Evolutionary conservation across 78 protist genomes (phyloP), one percentile per base, ranked within the genome.

Genomic region (Speleostelium caveatum): DNA sequence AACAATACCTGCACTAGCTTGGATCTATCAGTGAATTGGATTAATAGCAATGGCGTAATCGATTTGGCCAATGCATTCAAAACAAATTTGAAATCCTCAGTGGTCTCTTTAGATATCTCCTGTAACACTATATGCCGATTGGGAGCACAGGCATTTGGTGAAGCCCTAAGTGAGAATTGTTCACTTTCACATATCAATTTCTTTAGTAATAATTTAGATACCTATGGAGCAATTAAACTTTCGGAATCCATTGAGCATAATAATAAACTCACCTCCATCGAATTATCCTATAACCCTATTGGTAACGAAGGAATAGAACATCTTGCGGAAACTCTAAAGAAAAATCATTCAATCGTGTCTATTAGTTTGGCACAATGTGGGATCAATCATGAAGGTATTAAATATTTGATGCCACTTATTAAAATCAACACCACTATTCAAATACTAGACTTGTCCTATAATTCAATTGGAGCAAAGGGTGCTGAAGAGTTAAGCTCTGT

Each of bases 21-120:
- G 8, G 90, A 83, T 69, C 68, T 83, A 16, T 83, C 90, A 7
- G 66, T 83, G 12, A 83, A 83, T 69, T 83, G 90, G 90, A 83
- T 83, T 8, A 59, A 51, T 32, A 53, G 69, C 10, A 59, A 59
- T 69, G 90, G 73, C 10, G 60, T 83, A 2, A 51, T 69, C 2
- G 72, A 36, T 38, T 3, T 83, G 26, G 75, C 90, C 2, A 14
- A 69, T 19, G 63, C 90, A 28, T 83, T 83, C 41, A 45, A 41
- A 42, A 1, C 22, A 8, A 69, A 69, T 42, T 58, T 75, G 5
- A 36, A 2, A 12, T 80, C 89, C 0, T 69, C 76, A 66, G 55
- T 83, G 4, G 69, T 60, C 2, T 69, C 76, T 14, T 58, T 83
- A 41, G 78, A 83, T 45, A 28, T 83, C 8, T 45, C 66, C 0